A percentile compares a stretch with the other conserved stretches of the same genome.
phyloP scores from a whole-genome alignment of 148 eudicot genomes.

The Nepenthes mirabilis region DNA sequence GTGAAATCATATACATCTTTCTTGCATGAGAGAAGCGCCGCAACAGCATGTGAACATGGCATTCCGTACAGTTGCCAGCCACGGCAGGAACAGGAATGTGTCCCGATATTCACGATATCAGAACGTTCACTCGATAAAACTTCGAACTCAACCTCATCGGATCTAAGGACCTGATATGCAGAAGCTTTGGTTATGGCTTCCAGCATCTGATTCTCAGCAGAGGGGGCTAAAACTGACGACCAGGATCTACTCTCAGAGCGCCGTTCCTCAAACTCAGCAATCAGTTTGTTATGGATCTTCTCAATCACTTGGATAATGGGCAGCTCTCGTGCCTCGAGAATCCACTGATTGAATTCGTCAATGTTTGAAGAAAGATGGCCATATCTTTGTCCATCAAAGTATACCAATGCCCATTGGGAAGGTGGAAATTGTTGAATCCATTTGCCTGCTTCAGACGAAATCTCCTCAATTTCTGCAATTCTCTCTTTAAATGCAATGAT shows the following conservation, averaged over 20 bases:
- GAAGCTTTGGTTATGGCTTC: slow-evolving; percentile 25
- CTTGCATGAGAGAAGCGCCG: slow-evolving; percentile 32
- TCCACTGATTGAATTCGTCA: slow-evolving; percentile 43
- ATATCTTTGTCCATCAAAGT: slow-evolving; percentile 39
- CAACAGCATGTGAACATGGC: slow-evolving; percentile 54
- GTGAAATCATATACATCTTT: slow-evolving; percentile 40
- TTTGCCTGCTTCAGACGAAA: slow-evolving; percentile 44
- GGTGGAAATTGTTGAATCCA: slow-evolving; percentile 47
- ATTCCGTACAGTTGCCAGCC: slow-evolving; percentile 50
- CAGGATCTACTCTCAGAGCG: slow-evolving; percentile 25
- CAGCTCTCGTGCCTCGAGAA: slow-evolving; percentile 37
- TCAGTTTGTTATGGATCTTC: slow-evolving; percentile 27
- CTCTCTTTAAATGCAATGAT: slow-evolving; percentile 27
- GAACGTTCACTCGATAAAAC: slow-evolving; percentile 38
- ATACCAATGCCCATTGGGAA: slow-evolving; percentile 35
- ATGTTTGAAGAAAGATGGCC: slow-evolving; percentile 47
- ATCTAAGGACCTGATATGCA: slow-evolving; percentile 37
- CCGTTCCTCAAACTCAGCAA: slow-evolving; percentile 33
- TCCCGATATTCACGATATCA: slow-evolving; percentile 43
- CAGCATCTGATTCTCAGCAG: slow-evolving; percentile 34
- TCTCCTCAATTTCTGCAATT: slow-evolving; percentile 38
- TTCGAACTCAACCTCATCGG: slow-evolving; percentile 57
- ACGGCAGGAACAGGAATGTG: slow-evolving; percentile 44
- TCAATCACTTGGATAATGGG: slow-evolving; percentile 51
- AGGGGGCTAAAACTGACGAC: slow-evolving; percentile 34